Evolutionary conservation across 352 stramenopile genomes (phyloP).

Genomic region (Globisporangium apiculatum): DNA sequence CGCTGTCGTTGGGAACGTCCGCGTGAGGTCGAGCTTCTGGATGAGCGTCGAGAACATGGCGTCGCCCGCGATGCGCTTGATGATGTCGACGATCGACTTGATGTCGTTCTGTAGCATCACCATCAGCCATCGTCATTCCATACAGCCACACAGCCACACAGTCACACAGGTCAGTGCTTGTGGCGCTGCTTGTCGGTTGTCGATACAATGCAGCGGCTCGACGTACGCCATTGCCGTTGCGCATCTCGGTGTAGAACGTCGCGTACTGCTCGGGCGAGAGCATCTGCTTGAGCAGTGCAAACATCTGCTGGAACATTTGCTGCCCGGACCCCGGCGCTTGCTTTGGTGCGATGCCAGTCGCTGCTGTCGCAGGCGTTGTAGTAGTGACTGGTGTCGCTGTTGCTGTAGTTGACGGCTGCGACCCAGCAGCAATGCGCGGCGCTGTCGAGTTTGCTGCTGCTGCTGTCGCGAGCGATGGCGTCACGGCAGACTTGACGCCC

Average conservation of each 20-base stretch:
- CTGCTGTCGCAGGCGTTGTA: not conserved
- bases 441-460: not conserved
- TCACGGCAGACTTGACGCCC: conserved; percentile 2
- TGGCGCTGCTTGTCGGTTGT: not conserved
- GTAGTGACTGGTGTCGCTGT: not conserved
- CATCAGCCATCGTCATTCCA: too few relatives aligned
- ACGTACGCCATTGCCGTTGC: conserved; percentile 65
- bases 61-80: conserved; percentile 80
- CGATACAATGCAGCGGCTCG: not conserved
- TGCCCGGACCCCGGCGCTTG: conserved; percentile 53
- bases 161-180: not conserved
- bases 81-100: conserved; percentile 84
- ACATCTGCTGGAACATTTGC: conserved; percentile 87
- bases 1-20: conserved; percentile 33
- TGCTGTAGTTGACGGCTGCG: not conserved
- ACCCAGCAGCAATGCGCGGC: not conserved
- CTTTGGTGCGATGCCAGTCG: conserved; percentile 14
- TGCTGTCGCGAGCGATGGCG: not conserved
- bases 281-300: conserved; percentile 78
- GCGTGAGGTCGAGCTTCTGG: conserved; percentile 76
- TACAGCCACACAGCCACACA: not conserved
- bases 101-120: conserved; percentile 56
- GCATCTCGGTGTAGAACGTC: conserved; percentile 73
- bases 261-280: conserved; percentile 78
- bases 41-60: conserved; percentile 75